phyloP scores from a whole-genome alignment of 1,284 basidiomycete genomes.

The Microbotryomycetes sp. region DNA sequence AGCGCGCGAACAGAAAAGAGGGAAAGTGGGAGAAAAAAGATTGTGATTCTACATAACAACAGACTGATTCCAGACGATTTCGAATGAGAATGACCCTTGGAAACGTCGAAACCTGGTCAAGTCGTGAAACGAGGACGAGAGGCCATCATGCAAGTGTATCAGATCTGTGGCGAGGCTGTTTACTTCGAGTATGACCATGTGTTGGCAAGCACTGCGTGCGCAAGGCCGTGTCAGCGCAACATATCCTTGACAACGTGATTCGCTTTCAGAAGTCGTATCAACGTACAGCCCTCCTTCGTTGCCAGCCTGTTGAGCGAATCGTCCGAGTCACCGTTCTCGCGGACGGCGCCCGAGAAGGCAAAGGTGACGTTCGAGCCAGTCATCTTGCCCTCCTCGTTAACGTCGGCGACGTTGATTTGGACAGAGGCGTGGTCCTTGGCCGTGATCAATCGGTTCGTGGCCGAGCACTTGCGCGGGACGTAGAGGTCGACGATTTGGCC shows the following conservation, averaged over 20 bases:
- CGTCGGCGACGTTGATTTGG: constrained; percentile 90
- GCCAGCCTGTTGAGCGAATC: constrained; percentile 95
- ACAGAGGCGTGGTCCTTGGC: constrained; percentile 99
- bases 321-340: constrained; percentile 91
- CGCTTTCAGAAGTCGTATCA: not conserved
- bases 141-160: too few species aligned
- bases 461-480: constrained; percentile 96
- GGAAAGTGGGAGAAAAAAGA: too few species aligned
- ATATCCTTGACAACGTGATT: not conserved
- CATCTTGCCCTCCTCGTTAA: constrained; percentile 86
- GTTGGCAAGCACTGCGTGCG: constrained; percentile 41
- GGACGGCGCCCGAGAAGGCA: constrained; percentile 87
- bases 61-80: too few species aligned
- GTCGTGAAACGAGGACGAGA: too few species aligned
- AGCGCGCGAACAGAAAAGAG: too few species aligned
- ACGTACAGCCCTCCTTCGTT: constrained; percentile 89
- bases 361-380: constrained; percentile 80
- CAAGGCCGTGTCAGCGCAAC: not conserved
- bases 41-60: too few species aligned
- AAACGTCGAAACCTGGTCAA: too few species aligned
- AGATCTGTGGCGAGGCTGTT: constrained; percentile 5
- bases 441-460: constrained; percentile 82
- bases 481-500: constrained; percentile 99
- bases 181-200: constrained; percentile 42
- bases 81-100: too few species aligned